A percentile compares a stretch with the other conserved stretches of the same genome.
Conservation (phyloP, 192 early-diverging fungal species). For the Backusella westeae region DNA sequence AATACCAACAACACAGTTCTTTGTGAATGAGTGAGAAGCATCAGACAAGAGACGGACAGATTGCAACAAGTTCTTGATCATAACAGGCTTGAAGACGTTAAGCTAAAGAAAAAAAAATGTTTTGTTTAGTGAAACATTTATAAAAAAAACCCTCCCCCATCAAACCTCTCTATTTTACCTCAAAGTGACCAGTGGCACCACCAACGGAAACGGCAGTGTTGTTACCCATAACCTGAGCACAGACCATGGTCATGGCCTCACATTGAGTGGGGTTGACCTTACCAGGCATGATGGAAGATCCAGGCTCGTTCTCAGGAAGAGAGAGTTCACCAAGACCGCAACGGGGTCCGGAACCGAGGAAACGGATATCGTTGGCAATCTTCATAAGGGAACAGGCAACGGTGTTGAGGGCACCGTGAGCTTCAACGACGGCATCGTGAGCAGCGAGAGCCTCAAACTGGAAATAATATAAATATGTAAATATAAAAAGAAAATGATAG, state of each 20-base stretch:
- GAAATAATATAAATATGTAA: slow-evolving; percentile 15
- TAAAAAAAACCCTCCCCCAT: not conserved
- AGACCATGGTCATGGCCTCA: slow-evolving; percentile 99
- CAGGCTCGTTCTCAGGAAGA: slow-evolving; percentile 99
- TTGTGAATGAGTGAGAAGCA: slow-evolving; percentile 88
- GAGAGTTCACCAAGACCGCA: slow-evolving; percentile 96
- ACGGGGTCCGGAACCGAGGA: slow-evolving; percentile 94
- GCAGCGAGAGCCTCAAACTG: slow-evolving; percentile 96
- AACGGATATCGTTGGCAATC: slow-evolving; percentile 98
- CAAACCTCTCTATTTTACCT: slow-evolving; percentile 45
- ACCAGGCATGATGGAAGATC: slow-evolving; percentile 99
- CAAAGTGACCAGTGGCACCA: slow-evolving; percentile 97
- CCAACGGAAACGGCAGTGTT: slow-evolving; percentile 89
- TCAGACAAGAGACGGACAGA: slow-evolving; percentile 87
- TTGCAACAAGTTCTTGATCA: slow-evolving; percentile 97
- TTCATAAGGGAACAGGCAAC: slow-evolving; percentile 96
- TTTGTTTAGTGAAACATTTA: not conserved
- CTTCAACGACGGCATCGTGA: slow-evolving; percentile 98
- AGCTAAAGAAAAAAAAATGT: slow-evolving; percentile 47
- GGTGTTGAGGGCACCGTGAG: slow-evolving; percentile 92
- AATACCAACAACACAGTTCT: slow-evolving; percentile 96
- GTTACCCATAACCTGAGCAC: slow-evolving; percentile 99
- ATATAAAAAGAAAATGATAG: slow-evolving; percentile 1
- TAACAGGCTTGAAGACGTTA: slow-evolving; percentile 99
- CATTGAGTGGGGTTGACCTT: slow-evolving; percentile 99